Base-by-base conservation (phyloP, 352 stramenopile genomes). In the Thalassiosira hispida region DNA sequence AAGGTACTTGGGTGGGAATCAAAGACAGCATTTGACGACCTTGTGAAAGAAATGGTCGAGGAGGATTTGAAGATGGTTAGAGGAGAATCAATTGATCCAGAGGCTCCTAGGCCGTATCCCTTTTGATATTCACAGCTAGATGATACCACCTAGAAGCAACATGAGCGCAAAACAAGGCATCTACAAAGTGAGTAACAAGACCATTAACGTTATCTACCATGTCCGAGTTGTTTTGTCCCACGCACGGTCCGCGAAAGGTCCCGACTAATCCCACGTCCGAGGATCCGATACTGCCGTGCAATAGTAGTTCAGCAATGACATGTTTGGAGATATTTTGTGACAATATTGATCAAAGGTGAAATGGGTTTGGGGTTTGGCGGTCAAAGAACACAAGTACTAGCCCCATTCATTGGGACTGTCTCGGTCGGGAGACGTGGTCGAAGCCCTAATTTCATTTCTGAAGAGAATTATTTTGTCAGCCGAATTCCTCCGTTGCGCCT, bases 11-110 rank as follows among this genome's bases (percentile, higher is more conserved):
- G 92, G 23, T 99, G 97, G 97, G 83, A 91, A 42, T 95, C 96
- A 18, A 95, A 90, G 12, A 96, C 97, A 51, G 88, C 83, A 20
- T 99, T 99, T 83, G 84, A 94, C 47, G 88, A 95, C 27, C 91
- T 99, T 20, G 96, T 99, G 3, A 91, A 93, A 44, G 97, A 99
- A 82, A 99, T 99, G 97, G 95, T 99, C 38, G 85, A 94, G 38
- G 90, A 92, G 12, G 97, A 99, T 87, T 51, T 97, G 18, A 84
- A 68, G 4, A 93, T 95, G 79, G 82, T 96, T 0, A 78, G 82
- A 56, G 85, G 83, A 66, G 79, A 88, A 55, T 77, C 71, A 55
- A 51, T 66, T 42, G 84, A 91, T 62, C 73, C 71, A 6, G 80
- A 90, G 53, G 53, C 62, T 8, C 65, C 49, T 12, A 70, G 63